Conservation (phyloP, 176 grass and related monocot genomes). For the Sorghum bicolor region DNA sequence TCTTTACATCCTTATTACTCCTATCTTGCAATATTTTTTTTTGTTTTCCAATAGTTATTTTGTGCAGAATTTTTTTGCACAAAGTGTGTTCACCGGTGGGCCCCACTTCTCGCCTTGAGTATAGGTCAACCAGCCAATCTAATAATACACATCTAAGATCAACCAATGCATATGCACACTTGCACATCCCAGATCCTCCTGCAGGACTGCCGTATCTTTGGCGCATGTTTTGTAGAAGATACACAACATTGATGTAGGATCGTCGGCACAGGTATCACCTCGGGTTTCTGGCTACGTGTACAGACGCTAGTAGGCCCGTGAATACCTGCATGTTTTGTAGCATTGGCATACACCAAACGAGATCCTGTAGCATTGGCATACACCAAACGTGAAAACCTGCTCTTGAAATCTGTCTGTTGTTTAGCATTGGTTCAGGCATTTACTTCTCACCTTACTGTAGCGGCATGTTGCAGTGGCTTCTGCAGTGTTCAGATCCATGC, state of each 20-base stretch:
- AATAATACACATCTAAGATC: background rate
- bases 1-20: constrained; percentile 3
- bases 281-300: constrained; percentile 4
- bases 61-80: background rate
- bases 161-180: too few species aligned
- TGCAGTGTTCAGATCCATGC: background rate
- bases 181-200: background rate
- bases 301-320: background rate
- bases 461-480: background rate
- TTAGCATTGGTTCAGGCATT: constrained; percentile 10
- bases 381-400: too few species aligned
- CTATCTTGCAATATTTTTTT: background rate
- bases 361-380: too few species aligned
- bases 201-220: background rate
- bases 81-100: background rate
- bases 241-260: constrained; percentile 20
- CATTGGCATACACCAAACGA: too few species aligned
- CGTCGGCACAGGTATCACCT: background rate
- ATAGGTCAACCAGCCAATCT: background rate
- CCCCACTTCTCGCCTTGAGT: background rate
- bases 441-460: constrained; percentile 13
- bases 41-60: background rate
- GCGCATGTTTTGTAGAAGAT: background rate
- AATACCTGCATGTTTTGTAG: too few species aligned
- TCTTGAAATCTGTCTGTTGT: background rate